Conservation (phyloP, 768 basidiomycete species). For the Chalciporus piperatus region DNA sequence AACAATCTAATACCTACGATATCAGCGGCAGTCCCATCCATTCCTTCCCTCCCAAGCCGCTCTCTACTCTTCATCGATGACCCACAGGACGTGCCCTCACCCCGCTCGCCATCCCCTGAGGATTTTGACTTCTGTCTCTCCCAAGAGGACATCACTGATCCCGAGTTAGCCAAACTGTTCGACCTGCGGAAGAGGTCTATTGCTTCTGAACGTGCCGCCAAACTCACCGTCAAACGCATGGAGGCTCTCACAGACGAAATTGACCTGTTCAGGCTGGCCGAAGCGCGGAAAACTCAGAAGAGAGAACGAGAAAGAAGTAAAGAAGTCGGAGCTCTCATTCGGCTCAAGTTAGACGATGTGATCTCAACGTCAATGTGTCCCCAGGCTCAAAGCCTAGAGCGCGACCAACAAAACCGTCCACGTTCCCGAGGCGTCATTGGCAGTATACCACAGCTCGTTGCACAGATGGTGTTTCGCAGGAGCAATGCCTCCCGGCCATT, state of each 20-base stretch:
- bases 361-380: conserved; percentile 19
- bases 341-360: conserved; percentile 47
- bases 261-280: conserved; percentile 39
- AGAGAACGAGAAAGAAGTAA: conserved; percentile 52
- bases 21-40: not conserved
- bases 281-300: conserved; percentile 45
- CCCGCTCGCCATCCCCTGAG: conserved; percentile 45
- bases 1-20: conserved; percentile 38
- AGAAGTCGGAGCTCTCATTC: conserved; percentile 54
- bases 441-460: conserved; percentile 42
- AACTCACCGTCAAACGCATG: conserved; percentile 26
- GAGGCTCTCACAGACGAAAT: conserved; percentile 35
- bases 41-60: conserved; percentile 18
- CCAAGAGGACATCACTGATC: conserved; percentile 32
- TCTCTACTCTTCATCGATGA: conserved; percentile 44
- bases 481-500: conserved; percentile 38
- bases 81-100: conserved; percentile 35
- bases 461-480: conserved; percentile 46
- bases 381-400: conserved; percentile 25
- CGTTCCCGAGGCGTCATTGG: conserved; percentile 25
- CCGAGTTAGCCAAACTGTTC: conserved; percentile 38
- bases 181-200: conserved; percentile 39
- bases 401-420: conserved; percentile 13
- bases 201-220: conserved; percentile 32
- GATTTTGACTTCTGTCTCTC: conserved; percentile 37